Base-by-base conservation (phyloP, 2,329 filamentous ascomycete genomes). In the Apiospora phragmitis region DNA sequence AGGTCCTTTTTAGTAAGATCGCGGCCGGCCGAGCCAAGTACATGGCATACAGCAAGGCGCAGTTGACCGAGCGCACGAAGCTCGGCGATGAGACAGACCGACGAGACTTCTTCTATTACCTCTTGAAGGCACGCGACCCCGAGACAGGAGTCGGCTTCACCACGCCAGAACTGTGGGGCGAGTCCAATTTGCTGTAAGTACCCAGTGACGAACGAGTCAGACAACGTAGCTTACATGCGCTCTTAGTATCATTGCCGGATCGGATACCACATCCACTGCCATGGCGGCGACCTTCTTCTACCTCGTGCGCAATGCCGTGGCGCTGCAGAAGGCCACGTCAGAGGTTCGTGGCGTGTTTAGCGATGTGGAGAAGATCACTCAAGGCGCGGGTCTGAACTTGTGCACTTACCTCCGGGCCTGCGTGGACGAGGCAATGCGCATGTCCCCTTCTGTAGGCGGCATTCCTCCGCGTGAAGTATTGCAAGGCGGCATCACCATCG, bases 91-190 rank as follows among this genome's bases (percentile, higher is more conserved):
- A 88, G 73, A 90, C 87, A 66, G 90, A 89, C 75, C 90, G 91
- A 43, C 89, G 91, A 70, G 92, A 94, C 78, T 93, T 94, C 83
- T 93, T 94, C 82, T 91, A 93, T 80, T 90, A 93, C 79, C 86
- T 94, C 14, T 86, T 94, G 71, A 91, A 90, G 76, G 91, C 92
- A 9, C 88, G 88, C 49, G 92, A 94, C 74, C 91, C 91, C 16
- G 91, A 93, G 77, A 93, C 91, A 0, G 91, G 91, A 68, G 85
- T 88, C 70, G 90, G 90, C 1, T 91, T 93, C 76, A 87, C 85
- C 51, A 90, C 85, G 2, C 86, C 88, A 0, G 91, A 93, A 76
- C 87, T 93, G 32, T 92, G 91, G 90, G 89, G 87, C 67, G 91
- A 93, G 78, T 91, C 90, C 11, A 92, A 93, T 77, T 81, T 92